Evolutionary conservation across 805 yeast genomes (phyloP).

Genomic region (Groenewaldozyma tartarivorans): DNA sequence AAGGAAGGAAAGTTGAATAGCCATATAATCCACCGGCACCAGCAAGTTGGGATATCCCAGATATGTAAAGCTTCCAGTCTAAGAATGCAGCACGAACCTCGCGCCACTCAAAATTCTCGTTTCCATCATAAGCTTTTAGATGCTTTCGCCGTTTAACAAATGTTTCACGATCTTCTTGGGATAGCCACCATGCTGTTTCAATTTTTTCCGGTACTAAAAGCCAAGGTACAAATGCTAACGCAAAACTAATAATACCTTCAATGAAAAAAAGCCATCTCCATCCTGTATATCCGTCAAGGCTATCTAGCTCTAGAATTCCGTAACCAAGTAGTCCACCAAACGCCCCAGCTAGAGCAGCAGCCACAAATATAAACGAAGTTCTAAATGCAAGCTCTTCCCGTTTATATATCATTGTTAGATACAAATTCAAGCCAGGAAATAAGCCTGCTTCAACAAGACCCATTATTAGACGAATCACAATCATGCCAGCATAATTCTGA

Average conservation of each 20-base stretch:
- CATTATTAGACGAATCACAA: conserved; percentile 30
- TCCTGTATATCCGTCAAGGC: conserved; percentile 31
- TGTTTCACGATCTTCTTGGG: too few species aligned
- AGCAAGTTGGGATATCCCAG: too few species aligned
- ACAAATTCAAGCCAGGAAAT: conserved; percentile 33
- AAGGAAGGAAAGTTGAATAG: too few species aligned
- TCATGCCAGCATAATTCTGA: conserved; percentile 20
- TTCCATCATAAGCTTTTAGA: too few species aligned
- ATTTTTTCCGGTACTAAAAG: too few species aligned
- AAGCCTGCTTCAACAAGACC: conserved; percentile 36
- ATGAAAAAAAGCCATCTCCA: conserved; percentile 45
- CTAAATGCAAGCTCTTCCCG: conserved; percentile 31
- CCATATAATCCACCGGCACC: too few species aligned
- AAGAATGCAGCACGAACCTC: too few species aligned
- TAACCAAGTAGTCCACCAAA: conserved; percentile 40
- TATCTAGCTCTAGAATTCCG: conserved; percentile 36
- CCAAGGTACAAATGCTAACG: conserved; percentile 27
- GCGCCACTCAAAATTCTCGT: too few species aligned
- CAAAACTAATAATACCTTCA: conserved; percentile 36
- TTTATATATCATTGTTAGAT: conserved; percentile 32
- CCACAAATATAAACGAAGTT: conserved; percentile 30
- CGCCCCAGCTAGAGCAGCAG: conserved; percentile 37
- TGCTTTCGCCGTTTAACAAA: too few species aligned
- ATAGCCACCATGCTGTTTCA: too few species aligned
- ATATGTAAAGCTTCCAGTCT: too few species aligned